Base-by-base conservation (phyloP, 169 alveolate species). In the Plasmodium malariae region DNA sequence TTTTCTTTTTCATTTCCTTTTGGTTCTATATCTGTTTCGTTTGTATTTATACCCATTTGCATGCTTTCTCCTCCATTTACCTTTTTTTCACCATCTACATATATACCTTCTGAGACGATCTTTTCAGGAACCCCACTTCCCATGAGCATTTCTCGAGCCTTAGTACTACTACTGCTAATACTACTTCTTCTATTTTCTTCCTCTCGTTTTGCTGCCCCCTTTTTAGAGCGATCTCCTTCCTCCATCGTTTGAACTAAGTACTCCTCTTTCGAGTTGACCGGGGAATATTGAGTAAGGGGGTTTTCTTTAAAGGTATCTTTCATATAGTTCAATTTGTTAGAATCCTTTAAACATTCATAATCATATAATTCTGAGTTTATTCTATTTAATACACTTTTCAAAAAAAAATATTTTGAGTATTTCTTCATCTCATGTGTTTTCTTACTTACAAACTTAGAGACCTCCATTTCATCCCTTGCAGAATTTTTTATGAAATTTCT, bases 391-490 rank as follows among this genome's bases (percentile, higher is more conserved):
- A 78, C 60, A 65, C 89, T 78, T 40, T 63, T 78, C 19, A 78
- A 55, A 55, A 78, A 78, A 54, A 78, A 78, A 40, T 78, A 78
- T 37, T 78, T 78, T 32, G 89, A 78, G 12, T 78, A 78, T 26
- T 78, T 78, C 48, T 63, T 78, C 19, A 78, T 43, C 40, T 78
- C 89, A 17, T 62, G 7, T 19, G 89, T 78, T 63, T 78, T 78
- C 48, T 54, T 78, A 19, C 69, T 78, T 28, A 62, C 89, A 62
- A 28, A 78, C 4, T 40, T 40, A n/a, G 24, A n/a, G 1, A 57
- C 12, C 49, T 32, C 34, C 11, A 4, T 34, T 60, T 78, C 48
- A 4, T 68, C 37, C 26, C 63, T 55, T 4, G 14, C 21, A 9
- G 26, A 2, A 7, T 48, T 62, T 32, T 63, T 78, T 36, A 78